Evolutionary conservation across 2,329 filamentous ascomycete species (phyloP), one percentile per base, ranked within the genome.

Genomic region (Boeremia lycopersici): DNA sequence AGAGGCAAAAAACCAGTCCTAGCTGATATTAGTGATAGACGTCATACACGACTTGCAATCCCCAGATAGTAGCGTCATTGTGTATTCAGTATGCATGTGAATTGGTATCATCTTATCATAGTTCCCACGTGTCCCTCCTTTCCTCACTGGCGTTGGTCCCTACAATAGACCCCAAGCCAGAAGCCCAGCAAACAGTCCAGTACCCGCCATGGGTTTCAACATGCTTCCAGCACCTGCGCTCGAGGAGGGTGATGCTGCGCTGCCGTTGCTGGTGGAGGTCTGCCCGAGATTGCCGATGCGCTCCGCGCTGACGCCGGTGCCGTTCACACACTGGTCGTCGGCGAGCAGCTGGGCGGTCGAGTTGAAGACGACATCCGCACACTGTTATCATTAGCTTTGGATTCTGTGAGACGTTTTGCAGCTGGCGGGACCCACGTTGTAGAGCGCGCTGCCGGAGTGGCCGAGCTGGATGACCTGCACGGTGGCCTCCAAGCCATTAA

Each of bases 401-500:
- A 10, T 25, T 8, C 15, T 8, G 9, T 7, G 0, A 6, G 6
- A 3, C 6, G 13, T 26, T 6, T 17, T 34, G 9, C 2, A n/a
- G 12, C 10, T 6, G 2, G 11, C n/a, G 15, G 23, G 42, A 67
- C 70, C 53, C 48, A 77, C 74, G 38, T 77, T 82, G 52, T 79
- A 82, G 19, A 81, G 60, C 8, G 75, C 72, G 46, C 70, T 74
- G 1, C 79, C 79, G 1, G 64, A 67, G 19, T 72, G 65, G 0
- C 68, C 63, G 34, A 80, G 66, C 56, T 80, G 78, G 31, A 81
- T 74, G 30, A 81, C 70, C 64, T 82, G 79, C 25, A 82, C 61
- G 34, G 63, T 76, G 1, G 75, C 79, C 48, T 78, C 74, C 30
- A 68, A 57, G 1, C 78, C 79, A 15, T 77, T 74, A 6, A 71